phyloP scores from a whole-genome alignment of 2,329 filamentous ascomycete genomes.

The Penicillium thymicola region DNA sequence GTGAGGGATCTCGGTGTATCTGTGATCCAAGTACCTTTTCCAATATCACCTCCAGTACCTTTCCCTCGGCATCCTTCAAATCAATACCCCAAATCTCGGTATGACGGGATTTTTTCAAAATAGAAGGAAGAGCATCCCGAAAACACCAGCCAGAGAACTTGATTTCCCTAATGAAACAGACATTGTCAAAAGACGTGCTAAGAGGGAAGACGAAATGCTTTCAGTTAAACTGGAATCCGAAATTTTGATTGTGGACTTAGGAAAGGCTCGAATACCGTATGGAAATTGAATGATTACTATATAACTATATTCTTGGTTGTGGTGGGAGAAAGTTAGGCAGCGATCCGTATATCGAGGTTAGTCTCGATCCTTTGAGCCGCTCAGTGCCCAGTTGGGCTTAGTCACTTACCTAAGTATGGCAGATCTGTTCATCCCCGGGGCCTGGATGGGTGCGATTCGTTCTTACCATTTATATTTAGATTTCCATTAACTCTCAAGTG shows the following conservation, averaged over 20 bases:
- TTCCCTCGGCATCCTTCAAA: not conserved
- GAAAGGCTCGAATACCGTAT: not conserved
- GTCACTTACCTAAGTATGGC: not conserved
- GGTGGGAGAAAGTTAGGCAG: not conserved
- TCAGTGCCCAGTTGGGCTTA: not conserved
- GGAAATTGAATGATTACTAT: not conserved
- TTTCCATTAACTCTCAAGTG: not conserved
- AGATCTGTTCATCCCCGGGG: too few relatives aligned
- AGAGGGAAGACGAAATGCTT: not conserved
- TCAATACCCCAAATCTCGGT: not conserved
- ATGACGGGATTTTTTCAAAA: not conserved
- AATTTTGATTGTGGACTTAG: not conserved
- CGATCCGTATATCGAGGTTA: not conserved
- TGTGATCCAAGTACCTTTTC: not conserved
- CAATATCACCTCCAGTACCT: not conserved
- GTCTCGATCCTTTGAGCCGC: not conserved
- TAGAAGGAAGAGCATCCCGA: not conserved
- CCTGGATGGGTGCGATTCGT: not conserved
- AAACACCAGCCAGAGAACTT: not conserved
- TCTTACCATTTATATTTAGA: not conserved
- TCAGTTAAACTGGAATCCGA: not conserved
- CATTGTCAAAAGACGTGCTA: not conserved
- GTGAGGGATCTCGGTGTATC: not conserved
- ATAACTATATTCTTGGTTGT: not conserved
- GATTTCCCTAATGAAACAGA: not conserved